Conservation (phyloP, 2,329 filamentous ascomycete species). For the Biscogniauxia mediterranea region DNA sequence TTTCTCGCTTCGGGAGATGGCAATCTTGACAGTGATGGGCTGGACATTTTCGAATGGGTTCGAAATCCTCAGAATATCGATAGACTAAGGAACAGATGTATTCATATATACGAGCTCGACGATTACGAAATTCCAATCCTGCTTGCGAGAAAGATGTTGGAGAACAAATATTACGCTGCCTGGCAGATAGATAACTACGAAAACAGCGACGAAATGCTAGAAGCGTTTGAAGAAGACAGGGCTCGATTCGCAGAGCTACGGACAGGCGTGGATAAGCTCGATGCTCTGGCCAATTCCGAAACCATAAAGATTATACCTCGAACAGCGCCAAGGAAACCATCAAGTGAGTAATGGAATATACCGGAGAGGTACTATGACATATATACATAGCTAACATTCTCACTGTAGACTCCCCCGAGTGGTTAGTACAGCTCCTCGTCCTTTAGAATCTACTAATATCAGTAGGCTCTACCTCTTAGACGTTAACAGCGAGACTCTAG, state of each 20-base stretch:
- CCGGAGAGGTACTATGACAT: too few relatives aligned
- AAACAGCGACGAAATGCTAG: conserved; percentile 2
- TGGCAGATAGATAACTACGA: conserved; percentile 2
- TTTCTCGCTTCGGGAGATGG: conserved; percentile 10
- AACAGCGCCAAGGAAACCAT: conserved; percentile 5
- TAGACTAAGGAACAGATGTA: conserved; percentile 9
- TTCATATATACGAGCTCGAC: conserved; percentile 11
- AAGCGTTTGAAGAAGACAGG: background rate
- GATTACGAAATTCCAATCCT: background rate
- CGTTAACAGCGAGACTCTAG: conserved; percentile 11
- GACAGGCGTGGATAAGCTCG: conserved; percentile 10
- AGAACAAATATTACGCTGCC: conserved; percentile 2
- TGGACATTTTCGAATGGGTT: conserved; percentile 17
- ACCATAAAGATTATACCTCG: conserved; percentile 13
- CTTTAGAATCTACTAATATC: background rate
- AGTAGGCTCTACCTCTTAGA: conserved; percentile 20
- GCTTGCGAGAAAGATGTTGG: conserved; percentile 5
- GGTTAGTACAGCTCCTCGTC: conserved; percentile 4
- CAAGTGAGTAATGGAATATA: conserved; percentile 6
- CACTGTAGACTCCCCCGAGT: conserved; percentile 12
- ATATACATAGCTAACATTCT: conserved; percentile 1
- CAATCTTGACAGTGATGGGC: conserved; percentile 1
- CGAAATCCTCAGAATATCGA: conserved; percentile 11
- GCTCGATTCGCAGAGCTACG: conserved; percentile 1
- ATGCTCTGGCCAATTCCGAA: conserved; percentile 11